Base-by-base conservation (phyloP, 306 rosid species). In the Quercus engelmannii region DNA sequence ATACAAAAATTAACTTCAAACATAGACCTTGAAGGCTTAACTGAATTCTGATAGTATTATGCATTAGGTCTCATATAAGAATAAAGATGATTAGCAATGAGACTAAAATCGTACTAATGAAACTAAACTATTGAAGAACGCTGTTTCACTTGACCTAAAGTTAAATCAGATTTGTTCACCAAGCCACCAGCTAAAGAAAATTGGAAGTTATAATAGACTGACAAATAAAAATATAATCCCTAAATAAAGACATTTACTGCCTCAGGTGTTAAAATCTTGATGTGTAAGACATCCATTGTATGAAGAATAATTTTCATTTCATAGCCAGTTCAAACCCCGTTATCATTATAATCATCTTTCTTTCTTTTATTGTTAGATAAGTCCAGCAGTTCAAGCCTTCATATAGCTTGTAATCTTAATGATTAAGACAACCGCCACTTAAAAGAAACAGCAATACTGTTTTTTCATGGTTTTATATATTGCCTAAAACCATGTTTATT, bases 1-100 rank as follows among this genome's bases (percentile, higher is more conserved):
- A 85, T 58, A 74, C 46, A 68, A 87, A 79, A 63, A 33, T 83
- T 83, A 79, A 85, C 84, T 33, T 76, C 54, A 55, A 80, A 56
- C 43, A 81, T 65, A 9, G 55, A 75, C 71, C 85, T 25, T 26
- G 55, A 71, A 77, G 79, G 73, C 80, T 81, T 65, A 74, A 73
- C 68, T 54, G 78, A 69, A 68, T 73, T 82, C 67, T 63, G 76
- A 83, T 41, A 75, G 77, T 73, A 65, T 26, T 10, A 80, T 74
- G 74, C 51, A 63, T 51, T 41, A 80, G 57, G 71, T 54, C 73
- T 87, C 84, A 79, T 55, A 62, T 55, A 81, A 74, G 71, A 41
- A 79, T 23, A 74, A 80, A 78, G 65, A 71, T 28, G 79, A 43
- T 35, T 26, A 76, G 38, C 54, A 79, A 71, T 18, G 21, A 61